phyloP scores from a whole-genome alignment of 805 yeast species.

The Metschnikowia koreensis region DNA sequence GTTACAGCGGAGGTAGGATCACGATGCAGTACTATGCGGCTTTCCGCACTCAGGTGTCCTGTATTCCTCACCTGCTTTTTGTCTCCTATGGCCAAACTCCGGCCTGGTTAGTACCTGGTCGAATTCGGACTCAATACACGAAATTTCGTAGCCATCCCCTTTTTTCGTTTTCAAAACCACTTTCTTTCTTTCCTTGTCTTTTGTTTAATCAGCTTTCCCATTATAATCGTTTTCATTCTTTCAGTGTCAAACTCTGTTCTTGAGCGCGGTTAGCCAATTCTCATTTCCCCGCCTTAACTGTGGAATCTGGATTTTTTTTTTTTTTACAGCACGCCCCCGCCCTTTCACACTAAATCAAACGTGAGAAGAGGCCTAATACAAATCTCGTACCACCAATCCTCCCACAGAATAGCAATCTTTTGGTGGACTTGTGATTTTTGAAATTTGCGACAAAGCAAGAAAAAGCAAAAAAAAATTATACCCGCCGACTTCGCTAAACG shows the following conservation, averaged over 20 bases:
- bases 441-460: not conserved
- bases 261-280: not conserved
- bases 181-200: not conserved
- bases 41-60: not conserved
- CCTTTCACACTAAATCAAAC: not conserved
- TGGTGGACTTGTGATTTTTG: too few species aligned
- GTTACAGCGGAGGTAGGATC: not conserved
- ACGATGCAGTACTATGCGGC: not conserved
- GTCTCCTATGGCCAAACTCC: slow-evolving; percentile 3
- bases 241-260: not conserved
- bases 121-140: not conserved
- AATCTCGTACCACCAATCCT: too few species aligned
- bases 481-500: not conserved
- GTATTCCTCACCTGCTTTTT: not conserved
- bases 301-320: slow-evolving; percentile 4
- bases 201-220: not conserved
- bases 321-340: not conserved
- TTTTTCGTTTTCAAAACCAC: not conserved
- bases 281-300: not conserved
- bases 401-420: too few species aligned
- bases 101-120: slow-evolving; percentile 7
- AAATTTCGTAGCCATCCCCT: not conserved
- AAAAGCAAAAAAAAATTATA: not conserved
- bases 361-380: not conserved
- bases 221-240: not conserved